Base-by-base conservation (phyloP, 176 grass and related monocot species). In the Aegilops longissima region DNA sequence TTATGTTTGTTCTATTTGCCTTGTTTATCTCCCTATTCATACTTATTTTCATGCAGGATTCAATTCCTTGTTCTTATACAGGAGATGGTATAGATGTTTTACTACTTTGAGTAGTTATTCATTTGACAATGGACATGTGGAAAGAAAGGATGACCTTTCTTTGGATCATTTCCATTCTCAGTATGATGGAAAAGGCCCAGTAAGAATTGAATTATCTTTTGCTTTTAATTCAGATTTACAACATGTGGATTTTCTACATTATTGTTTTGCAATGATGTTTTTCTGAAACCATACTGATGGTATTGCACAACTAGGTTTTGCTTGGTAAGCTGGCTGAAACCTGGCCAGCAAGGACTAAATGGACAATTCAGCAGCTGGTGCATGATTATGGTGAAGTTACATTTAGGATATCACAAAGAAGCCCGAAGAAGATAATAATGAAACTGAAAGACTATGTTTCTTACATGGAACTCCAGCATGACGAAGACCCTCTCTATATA, bases 401-500 rank as follows among this genome's bases (percentile, higher is more conserved):
- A 62, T 96, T 98, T 77, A 87, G 92, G 76, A 93, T 98, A 92
- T 98, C 97, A 71, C 97, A 98, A 80, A 98, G 92, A 83, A 94
- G 92, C 69, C 80, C 93, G 59, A 86, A 90, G 56, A 98, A 98
- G 86, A 90, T 94, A 87, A 88, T 51, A 73, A 98, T 98, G 97
- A 98, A 94, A 89, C 77, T 98, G 70, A 94, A 91, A 66, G 92
- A 98, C 81, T 98, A 98, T 96, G 85, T 94, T 77, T 96, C 90
- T 44, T 98, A 98, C 90, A 94, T 98, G 88, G 82, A 98, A 87
- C 76, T 87, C 65, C 97, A 98, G 82, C 97, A 94, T 88, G 94
- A 98, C 14, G 97, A 98, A 92, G 97, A 98, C 74, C 97, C 97
- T 77, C 90, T 98, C 39, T 98, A 98, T 79, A 96, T 98, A 56